Evolutionary conservation across 768 basidiomycete species (phyloP).

Genomic region (Suillus spraguei): DNA sequence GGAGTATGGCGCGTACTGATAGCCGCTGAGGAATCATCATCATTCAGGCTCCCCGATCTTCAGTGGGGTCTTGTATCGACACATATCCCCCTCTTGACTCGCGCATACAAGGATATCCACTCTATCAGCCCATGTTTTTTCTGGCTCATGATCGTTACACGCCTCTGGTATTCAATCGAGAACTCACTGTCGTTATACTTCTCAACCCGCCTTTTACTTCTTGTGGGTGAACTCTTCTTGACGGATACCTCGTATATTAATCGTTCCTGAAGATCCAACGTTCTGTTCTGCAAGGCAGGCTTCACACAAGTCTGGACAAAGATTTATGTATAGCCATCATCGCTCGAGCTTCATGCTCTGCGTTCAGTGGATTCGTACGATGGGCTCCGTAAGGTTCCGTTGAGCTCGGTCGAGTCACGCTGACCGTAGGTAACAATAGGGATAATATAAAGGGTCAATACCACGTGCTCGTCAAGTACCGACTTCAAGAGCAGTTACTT

Average conservation of each 20-base stretch:
- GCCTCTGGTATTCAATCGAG: slow-evolving; percentile 25
- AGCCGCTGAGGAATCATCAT: slow-evolving; percentile 12
- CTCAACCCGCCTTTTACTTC: slow-evolving; percentile 23
- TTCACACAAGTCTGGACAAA: background rate
- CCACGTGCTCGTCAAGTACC: slow-evolving; percentile 22
- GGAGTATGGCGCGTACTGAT: slow-evolving; percentile 30
- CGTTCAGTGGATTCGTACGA: slow-evolving; percentile 18
- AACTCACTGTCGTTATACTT: slow-evolving; percentile 24
- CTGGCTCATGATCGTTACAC: slow-evolving; percentile 7
- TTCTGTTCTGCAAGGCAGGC: slow-evolving; percentile 12
- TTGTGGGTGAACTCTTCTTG: slow-evolving; percentile 14
- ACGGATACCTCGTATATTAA: background rate
- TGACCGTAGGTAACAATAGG: slow-evolving; percentile 9
- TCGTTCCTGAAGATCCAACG: slow-evolving; percentile 23
- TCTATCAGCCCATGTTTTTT: slow-evolving; percentile 25
- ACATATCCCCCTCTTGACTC: slow-evolving; percentile 13
- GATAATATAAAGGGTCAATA: slow-evolving; percentile 11
- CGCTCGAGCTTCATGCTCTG: slow-evolving; percentile 19
- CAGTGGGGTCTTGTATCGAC: slow-evolving; percentile 11
- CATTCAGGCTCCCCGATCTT: slow-evolving; percentile 13
- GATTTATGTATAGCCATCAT: slow-evolving; percentile 19
- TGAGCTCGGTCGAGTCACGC: background rate
- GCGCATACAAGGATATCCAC: slow-evolving; percentile 25
- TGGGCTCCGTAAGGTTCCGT: slow-evolving; percentile 21
- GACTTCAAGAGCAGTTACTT: slow-evolving; percentile 24